These are phyloP conservation scores for Ophiostoma ulmi DNA, from an alignment of 2,329 filamentous ascomycete genomes.

Conservation along the genomic window DNA sequence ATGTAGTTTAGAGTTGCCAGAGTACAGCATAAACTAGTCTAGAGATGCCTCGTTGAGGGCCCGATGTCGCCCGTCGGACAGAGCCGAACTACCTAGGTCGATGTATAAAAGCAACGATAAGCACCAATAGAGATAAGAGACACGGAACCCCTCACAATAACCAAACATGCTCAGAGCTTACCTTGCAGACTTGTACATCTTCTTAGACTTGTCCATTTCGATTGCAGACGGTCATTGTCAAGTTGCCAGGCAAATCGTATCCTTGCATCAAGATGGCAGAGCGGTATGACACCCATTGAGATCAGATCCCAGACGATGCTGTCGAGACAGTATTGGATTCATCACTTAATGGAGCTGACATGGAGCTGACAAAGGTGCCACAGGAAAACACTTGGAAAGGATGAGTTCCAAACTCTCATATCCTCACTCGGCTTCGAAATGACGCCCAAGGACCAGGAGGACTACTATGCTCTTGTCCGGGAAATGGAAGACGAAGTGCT, in stretches of 20 bases:
- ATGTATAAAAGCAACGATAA: not conserved
- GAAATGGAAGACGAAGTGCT: conserved; percentile 32
- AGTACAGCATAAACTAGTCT: no score
- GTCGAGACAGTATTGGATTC: not conserved
- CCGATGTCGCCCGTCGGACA: not conserved
- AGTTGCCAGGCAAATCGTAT: not conserved
- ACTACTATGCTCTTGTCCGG: conserved; percentile 32
- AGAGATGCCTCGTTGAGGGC: not conserved
- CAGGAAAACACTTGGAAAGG: conserved; percentile 22
- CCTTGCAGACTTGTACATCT: no score
- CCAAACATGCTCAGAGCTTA: not conserved
- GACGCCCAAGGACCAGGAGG: conserved; percentile 30
- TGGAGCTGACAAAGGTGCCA: not conserved
- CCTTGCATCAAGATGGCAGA: conserved; percentile 4
- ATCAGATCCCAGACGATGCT: not conserved
- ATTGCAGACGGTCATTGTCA: no score
- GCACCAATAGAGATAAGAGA: not conserved
- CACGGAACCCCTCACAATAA: not conserved
- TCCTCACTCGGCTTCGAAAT: conserved; percentile 25
- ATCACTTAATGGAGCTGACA: not conserved
- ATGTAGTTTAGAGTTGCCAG: not conserved
- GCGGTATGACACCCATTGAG: not conserved
- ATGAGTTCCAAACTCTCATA: conserved; percentile 24
- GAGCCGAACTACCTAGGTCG: not conserved
- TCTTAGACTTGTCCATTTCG: no score